Evolutionary conservation across 768 basidiomycete genomes (phyloP).

Genomic region (Lentinula detonsa): DNA sequence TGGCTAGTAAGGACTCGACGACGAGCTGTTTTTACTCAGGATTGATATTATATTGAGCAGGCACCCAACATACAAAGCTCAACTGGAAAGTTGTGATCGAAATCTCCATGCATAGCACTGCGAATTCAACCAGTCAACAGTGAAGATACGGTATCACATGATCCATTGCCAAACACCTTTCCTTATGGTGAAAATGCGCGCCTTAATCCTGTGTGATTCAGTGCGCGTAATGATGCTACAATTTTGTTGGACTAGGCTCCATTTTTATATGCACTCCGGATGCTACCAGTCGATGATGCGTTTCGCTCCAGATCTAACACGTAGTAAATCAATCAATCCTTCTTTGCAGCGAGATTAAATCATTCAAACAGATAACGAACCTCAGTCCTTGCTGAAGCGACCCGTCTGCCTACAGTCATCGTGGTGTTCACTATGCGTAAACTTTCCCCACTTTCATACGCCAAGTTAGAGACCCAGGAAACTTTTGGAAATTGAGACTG

Average conservation of each 20-base stretch:
- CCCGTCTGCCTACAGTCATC: conserved; percentile 21
- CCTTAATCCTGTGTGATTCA: not conserved
- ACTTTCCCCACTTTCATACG: conserved; percentile 18
- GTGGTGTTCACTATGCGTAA: conserved; percentile 28
- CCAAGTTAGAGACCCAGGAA: not conserved
- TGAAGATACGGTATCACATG: no score
- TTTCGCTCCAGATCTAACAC: conserved; percentile 27
- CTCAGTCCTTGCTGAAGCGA: conserved; percentile 26
- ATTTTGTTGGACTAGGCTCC: conserved; percentile 15
- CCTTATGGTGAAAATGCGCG: not conserved
- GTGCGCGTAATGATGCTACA: not conserved
- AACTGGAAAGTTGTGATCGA: no score
- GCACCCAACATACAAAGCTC: no score
- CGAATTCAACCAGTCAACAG: no score
- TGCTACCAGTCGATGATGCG: conserved; percentile 21
- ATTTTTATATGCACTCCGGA: conserved; percentile 28
- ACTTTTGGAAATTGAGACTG: not conserved
- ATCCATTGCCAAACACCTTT: no score
- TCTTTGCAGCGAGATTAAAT: no score
- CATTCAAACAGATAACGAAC: conserved; percentile 8
- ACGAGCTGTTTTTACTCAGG: no score
- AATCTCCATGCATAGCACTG: no score
- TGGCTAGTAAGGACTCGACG: no score
- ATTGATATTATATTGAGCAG: no score
- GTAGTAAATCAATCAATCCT: no score